Evolutionary conservation across 768 basidiomycete genomes (phyloP), one percentile per base, ranked within the genome.

Genomic region (Neoboletus magnificus): DNA sequence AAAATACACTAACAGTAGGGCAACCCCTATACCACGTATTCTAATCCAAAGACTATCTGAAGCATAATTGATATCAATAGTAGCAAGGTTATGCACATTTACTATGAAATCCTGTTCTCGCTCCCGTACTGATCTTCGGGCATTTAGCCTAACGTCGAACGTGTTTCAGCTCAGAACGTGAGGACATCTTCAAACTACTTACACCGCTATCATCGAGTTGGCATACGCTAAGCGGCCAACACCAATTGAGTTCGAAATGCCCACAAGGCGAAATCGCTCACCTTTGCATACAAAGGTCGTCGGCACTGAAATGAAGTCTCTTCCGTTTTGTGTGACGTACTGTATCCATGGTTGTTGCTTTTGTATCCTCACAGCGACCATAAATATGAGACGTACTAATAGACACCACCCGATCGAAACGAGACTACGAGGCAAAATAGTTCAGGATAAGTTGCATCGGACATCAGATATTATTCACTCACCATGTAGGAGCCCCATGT

Each of bases 21-120:
- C 13, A 33, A 33, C 15, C 33, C 13, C 33, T 15, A 15, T 13
- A 35, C 7, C 15, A 16, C 16, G 32, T 32, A 16, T 15, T 15
- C 15, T 35, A 5, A 35, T 36, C 35, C 35, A 36, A 36, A 36
- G 35, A 32, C 30, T 12, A 1, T 10, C 2, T 15, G 1, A 80
- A 91, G 39, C 79, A 27, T 47, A 57, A 3, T 43, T 45, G 13
- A 59, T 29, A 15, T 42, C 18, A 9, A 54, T 50, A 1, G 40
- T 54, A 23, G 48, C 33, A 16, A 59, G 42, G 33, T 47, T 41
- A 40, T 13, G 29, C 1, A 27, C 50, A 29, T 49, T 39, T 0
- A 27, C 10, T 1, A 20, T 32, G 39, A 25, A 1, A 0, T 59
- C 43, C 10, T 42, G 37, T 30, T 55, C 52, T 7, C 33, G 25